Base-by-base conservation (phyloP, 345 rosid genomes). In the Combretum micranthum region DNA sequence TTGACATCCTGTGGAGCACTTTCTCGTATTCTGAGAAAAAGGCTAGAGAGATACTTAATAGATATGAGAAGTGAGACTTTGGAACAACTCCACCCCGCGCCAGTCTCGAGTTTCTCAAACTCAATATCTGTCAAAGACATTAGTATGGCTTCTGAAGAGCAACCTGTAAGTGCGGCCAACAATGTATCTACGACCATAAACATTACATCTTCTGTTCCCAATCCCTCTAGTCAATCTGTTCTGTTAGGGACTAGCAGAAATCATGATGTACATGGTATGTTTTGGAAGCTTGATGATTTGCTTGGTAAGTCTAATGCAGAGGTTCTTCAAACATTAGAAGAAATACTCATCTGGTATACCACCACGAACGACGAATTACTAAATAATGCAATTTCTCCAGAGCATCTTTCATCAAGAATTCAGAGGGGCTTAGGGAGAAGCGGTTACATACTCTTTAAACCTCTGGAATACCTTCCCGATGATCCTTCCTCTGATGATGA, bases 11-110 rank as follows among this genome's bases (percentile, higher is more conserved):
- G 66, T 53, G 62, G 69, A 57, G 69, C 45, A 13, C 59, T 92
- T 63, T 75, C 85, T 50, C 78, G 82, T 56, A 58, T 62, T 47
- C 61, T 86, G 42, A 83, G 70, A 66, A 81, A 82, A 62, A 75
- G 70, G 75, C 78, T 88, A 67, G 61, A 48, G 53, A 71, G 50
- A 47, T 50, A 79, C 58, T 73, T 81, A 76, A 64, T 73, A 44
- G 55, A 49, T 42, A 58, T 25, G 49, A 75, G 72, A 48, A 54
- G 42, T 15, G 74, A 64, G 62, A 62, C 52, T 51, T 53, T 66
- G 56, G 48, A 54, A 50, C 71, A 61, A 47, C 43, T 59, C 51
- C 69, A 17, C 43, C 50, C 64, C 47, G 46, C 23, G 23, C 54
- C 52, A 39, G 52, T 47, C 0, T 48, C 37, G 44, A 69, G 46